Percentiles rank a stretch among this genome's conserved stretches.
Evolutionary conservation across 2,329 filamentous ascomycete species (phyloP).

Genomic region (Penicillium sp.): DNA sequence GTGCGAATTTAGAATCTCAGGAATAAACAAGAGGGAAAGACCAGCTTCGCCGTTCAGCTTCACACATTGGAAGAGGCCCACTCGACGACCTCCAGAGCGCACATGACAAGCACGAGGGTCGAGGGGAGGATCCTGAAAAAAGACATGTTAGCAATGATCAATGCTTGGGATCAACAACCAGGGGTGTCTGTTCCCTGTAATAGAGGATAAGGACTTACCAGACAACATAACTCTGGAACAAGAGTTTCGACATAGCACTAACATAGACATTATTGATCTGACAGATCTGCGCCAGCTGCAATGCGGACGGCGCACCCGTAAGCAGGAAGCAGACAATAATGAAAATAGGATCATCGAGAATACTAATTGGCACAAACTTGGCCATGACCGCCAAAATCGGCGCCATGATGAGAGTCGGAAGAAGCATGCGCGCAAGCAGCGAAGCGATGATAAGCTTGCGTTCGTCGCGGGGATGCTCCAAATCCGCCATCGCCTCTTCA

Average conservation of each 20-base stretch:
- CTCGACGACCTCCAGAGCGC: conserved; percentile 86
- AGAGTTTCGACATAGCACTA: conserved; percentile 83
- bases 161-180: neutral
- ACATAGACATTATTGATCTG: conserved; percentile 98
- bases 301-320: conserved; percentile 84
- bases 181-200: neutral
- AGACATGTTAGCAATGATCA: conserved; percentile 12
- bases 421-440: conserved; percentile 82
- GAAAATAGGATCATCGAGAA: conserved; percentile 96
- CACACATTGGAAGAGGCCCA: conserved; percentile 55
- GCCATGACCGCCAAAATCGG: conserved; percentile 82
- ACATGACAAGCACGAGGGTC: conserved; percentile 84
- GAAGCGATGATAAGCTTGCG: conserved; percentile 82
- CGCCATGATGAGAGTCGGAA: conserved; percentile 89
- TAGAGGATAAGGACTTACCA: conserved; percentile 59
- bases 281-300: conserved; percentile 96
- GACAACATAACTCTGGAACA: conserved; percentile 96
- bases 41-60: neutral
- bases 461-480: conserved; percentile 66
- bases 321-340: conserved; percentile 97
- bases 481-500: conserved; percentile 60
- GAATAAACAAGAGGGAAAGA: neutral
- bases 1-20: neutral
- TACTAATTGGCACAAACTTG: conserved; percentile 88
- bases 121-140: conserved; percentile 78